Evolutionary conservation across 148 eudicot species (phyloP).

Genomic region (Euryodendron excelsum): DNA sequence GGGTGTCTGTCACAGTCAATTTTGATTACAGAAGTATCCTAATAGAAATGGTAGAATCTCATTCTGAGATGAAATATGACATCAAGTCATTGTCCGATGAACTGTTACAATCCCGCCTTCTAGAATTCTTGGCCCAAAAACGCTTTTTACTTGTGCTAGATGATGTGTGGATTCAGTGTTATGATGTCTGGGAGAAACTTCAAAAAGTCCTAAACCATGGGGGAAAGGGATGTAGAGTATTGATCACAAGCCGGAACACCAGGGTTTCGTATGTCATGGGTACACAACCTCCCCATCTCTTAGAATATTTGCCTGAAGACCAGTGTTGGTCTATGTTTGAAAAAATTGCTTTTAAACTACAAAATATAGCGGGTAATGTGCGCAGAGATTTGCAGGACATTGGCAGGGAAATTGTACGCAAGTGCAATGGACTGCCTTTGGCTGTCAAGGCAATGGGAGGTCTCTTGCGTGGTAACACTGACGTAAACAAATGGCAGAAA

Average conservation of each 20-base stretch:
- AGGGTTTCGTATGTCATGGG: constrained; percentile 9
- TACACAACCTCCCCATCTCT: constrained; percentile 1
- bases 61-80: constrained; percentile 28
- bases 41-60: constrained; percentile 28
- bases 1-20: constrained; percentile 24
- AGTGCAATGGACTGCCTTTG: constrained; percentile 31
- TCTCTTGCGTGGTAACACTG: constrained; percentile 16
- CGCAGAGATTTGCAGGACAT: background rate
- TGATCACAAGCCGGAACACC: constrained; percentile 25
- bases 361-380: background rate
- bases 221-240: constrained; percentile 23
- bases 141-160: constrained; percentile 27
- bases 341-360: constrained; percentile 19
- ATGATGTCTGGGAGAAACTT: constrained; percentile 20
- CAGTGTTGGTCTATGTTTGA: constrained; percentile 27
- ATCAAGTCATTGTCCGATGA: background rate
- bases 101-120: constrained; percentile 14
- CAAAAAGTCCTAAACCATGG: constrained; percentile 15
- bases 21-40: constrained; percentile 21
- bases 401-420: constrained; percentile 25
- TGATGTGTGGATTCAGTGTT: constrained; percentile 29
- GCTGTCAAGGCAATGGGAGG: constrained; percentile 38
- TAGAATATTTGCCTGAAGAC: constrained; percentile 28
- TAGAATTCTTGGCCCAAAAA: constrained; percentile 21
- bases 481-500: constrained; percentile 24